A percentile compares a stretch with the other conserved stretches of the same genome.
Conservation (phyloP, 371 early-diverging fungal species). For the Zychaea mexicana region DNA sequence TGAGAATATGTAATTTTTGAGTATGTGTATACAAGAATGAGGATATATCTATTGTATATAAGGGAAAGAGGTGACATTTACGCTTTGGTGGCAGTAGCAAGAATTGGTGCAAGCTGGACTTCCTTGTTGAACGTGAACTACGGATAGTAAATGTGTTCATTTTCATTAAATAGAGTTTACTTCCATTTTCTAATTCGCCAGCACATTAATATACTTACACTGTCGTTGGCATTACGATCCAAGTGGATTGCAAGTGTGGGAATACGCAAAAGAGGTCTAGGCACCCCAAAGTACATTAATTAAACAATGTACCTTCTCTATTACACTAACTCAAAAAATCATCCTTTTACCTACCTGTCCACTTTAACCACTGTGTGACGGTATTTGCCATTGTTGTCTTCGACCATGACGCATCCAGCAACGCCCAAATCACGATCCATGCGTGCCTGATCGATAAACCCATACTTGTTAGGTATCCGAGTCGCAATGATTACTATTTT, state of each 20-base stretch:
- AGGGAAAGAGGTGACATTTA: conserved; percentile 24
- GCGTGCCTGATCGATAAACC: conserved; percentile 61
- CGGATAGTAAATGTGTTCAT: too few species aligned
- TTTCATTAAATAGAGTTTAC: too few species aligned
- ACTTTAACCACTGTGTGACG: conserved; percentile 77
- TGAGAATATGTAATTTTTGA: too few species aligned
- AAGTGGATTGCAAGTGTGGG: conserved; percentile 97
- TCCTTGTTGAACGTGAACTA: conserved; percentile 95
- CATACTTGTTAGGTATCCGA: neutral
- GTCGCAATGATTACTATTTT: neutral
- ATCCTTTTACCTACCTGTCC: conserved; percentile 68
- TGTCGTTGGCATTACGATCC: conserved; percentile 76
- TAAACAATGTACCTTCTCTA: too few species aligned
- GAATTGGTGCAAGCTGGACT: conserved; percentile 86
- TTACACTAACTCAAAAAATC: too few species aligned
- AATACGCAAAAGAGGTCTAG: conserved; percentile 87
- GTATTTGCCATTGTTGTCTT: conserved; percentile 68
- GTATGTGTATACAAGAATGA: neutral
- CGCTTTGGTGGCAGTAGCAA: conserved; percentile 79
- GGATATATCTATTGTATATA: neutral
- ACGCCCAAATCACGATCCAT: conserved; percentile 96
- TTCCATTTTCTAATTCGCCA: too few species aligned
- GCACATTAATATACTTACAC: neutral
- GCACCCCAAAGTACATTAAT: too few species aligned
- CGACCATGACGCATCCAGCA: conserved; percentile 92